phyloP scores from a whole-genome alignment of 805 yeast species.

The Starmerella asiatica region DNA sequence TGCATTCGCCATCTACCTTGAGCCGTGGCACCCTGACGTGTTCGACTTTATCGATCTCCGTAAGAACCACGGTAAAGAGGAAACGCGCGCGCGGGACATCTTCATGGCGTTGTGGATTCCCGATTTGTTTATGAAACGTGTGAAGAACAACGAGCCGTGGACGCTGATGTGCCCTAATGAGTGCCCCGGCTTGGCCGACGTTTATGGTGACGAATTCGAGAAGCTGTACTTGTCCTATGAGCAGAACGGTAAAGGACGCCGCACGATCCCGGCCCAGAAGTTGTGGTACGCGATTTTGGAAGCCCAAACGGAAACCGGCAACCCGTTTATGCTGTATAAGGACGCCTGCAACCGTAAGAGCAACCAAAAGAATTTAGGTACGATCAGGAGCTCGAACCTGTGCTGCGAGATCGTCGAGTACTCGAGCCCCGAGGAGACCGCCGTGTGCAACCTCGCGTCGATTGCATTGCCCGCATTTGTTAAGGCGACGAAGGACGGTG shows the following conservation, averaged over 20 bases:
- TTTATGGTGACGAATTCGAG: conserved; percentile 74
- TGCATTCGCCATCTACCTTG: conserved; percentile 84
- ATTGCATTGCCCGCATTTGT: conserved; percentile 69
- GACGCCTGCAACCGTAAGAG: conserved; percentile 80
- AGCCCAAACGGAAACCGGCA: conserved; percentile 92
- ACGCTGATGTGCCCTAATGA: conserved; percentile 78
- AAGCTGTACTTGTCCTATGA: conserved; percentile 61
- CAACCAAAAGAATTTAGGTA: conserved; percentile 85
- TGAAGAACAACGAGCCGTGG: conserved; percentile 69
- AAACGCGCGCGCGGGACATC: conserved; percentile 79
- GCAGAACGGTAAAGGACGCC: conserved; percentile 47
- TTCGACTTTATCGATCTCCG: conserved; percentile 75
- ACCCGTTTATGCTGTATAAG: conserved; percentile 87
- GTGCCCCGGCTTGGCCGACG: conserved; percentile 74
- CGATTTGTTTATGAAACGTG: conserved; percentile 86
- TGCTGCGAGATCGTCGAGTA: conserved; percentile 93
- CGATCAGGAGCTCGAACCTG: conserved; percentile 81
- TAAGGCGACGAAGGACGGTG: conserved; percentile 33
- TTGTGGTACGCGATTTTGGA: conserved; percentile 81
- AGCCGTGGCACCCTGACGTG: conserved; percentile 94
- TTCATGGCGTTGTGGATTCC: conserved; percentile 93
- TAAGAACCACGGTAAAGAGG: conserved; percentile 93
- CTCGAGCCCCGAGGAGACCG: conserved; percentile 82
- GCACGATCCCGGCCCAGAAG: conserved; percentile 69
- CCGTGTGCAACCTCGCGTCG: conserved; percentile 91